Evolutionary conservation across 2,329 filamentous ascomycete species (phyloP).

Genomic region (Chaetomiaceae sp.): DNA sequence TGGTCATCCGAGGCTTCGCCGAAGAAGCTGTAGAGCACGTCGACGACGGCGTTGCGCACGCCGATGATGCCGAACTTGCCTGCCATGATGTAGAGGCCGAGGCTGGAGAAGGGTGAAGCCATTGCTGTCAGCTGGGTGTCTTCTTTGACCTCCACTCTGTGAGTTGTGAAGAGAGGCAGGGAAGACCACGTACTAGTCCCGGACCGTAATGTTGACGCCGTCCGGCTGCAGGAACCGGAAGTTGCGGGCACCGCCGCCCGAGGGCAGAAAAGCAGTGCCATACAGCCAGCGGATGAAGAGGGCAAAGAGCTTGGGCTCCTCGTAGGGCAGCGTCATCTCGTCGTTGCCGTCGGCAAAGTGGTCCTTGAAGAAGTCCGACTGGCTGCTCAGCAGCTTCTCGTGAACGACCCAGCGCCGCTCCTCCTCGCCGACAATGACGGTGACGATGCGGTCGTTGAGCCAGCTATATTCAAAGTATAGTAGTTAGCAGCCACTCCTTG

Average conservation of each 20-base stretch:
- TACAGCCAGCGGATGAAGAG: slow-evolving; percentile 26
- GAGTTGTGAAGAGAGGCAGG: background rate
- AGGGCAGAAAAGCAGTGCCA: slow-evolving; percentile 21
- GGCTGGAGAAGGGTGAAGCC: slow-evolving; percentile 8
- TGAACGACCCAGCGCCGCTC: slow-evolving; percentile 21
- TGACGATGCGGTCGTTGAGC: slow-evolving; percentile 23
- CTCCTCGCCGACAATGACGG: slow-evolving; percentile 17
- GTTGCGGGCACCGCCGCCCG: slow-evolving; percentile 13
- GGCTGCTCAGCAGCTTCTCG: slow-evolving; percentile 21
- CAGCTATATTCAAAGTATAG: slow-evolving; percentile 8
- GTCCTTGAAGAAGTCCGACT: slow-evolving; percentile 23
- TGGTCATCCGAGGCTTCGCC: slow-evolving; percentile 12
- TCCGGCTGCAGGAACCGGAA: slow-evolving; percentile 21
- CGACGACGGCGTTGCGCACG: slow-evolving; percentile 24
- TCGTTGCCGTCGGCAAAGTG: slow-evolving; percentile 6
- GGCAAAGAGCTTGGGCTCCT: slow-evolving; percentile 23
- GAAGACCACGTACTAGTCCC: slow-evolving; percentile 22
- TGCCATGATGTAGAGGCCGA: slow-evolving; percentile 26
- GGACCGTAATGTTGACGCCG: slow-evolving; percentile 10
- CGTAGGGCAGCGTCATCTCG: slow-evolving; percentile 19
- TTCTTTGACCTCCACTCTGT: no score
- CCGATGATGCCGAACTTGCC: slow-evolving; percentile 20
- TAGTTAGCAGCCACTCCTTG: background rate
- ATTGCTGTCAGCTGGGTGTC: background rate
- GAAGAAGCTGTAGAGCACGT: slow-evolving; percentile 25